Percentiles rank a stretch among this genome's conserved stretches.
These are phyloP conservation scores for Jacaranda mimosifolia DNA, from an alignment of 257 asterid species.

Conservation along the genomic window DNA sequence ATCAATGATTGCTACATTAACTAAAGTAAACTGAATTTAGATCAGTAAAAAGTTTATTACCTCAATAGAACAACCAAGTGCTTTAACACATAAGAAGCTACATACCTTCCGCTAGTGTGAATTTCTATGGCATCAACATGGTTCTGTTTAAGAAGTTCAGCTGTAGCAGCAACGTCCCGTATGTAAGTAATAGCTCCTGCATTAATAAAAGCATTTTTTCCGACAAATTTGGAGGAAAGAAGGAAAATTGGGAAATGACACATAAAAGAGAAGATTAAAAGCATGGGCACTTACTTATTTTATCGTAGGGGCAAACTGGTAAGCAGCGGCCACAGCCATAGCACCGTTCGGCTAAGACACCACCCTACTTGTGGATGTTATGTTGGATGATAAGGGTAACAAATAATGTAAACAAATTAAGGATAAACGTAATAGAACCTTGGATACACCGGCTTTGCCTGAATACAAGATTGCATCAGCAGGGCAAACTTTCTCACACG, in stretches of 20 bases:
- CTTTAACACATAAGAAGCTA: constrained; percentile 1
- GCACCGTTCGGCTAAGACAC: constrained; percentile 86
- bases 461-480: constrained; percentile 75
- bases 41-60: constrained; percentile 22
- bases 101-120: constrained; percentile 94
- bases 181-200: constrained; percentile 74
- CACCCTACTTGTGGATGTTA: constrained; percentile 56
- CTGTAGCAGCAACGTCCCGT: constrained; percentile 75
- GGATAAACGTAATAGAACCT: constrained; percentile 52
- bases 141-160: constrained; percentile 69
- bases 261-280: background rate
- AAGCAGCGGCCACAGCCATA: constrained; percentile 99
- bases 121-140: constrained; percentile 87
- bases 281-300: constrained; percentile 64
- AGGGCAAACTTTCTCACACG: constrained; percentile 90
- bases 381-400: background rate
- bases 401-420: background rate
- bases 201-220: background rate
- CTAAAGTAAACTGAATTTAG: constrained; percentile 21
- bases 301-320: constrained; percentile 88
- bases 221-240: background rate
- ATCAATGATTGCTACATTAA: constrained; percentile 44
- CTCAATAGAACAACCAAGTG: constrained; percentile 1
- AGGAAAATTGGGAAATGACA: background rate
- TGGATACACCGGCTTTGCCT: constrained; percentile 47